A percentile compares a stretch with the other conserved stretches of the same genome.
These are phyloP conservation scores for Ophiostoma sp. DNA, from an alignment of 2,329 filamentous ascomycete genomes.

Conservation along the genomic window DNA sequence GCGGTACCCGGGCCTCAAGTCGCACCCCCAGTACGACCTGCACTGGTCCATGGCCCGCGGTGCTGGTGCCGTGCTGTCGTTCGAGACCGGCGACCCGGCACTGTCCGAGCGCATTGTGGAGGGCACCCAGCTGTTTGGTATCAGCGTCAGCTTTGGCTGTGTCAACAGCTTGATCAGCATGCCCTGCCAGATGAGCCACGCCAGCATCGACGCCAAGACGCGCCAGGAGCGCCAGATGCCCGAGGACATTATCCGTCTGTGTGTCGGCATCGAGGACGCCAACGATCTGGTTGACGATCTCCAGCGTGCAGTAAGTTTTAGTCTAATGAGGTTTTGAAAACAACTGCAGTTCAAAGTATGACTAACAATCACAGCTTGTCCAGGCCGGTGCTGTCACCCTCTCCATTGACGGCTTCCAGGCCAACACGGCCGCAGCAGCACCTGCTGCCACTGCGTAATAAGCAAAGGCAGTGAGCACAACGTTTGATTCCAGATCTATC, in stretches of 20 bases:
- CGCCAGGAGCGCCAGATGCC: constrained; percentile 84
- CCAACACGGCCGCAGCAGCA: constrained; percentile 35
- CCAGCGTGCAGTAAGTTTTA: constrained; percentile 70
- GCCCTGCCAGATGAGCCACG: constrained; percentile 99
- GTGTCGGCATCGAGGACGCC: constrained; percentile 91
- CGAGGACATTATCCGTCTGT: constrained; percentile 92
- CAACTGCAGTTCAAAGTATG: not conserved
- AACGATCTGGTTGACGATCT: constrained; percentile 91
- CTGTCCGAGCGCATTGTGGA: constrained; percentile 92
- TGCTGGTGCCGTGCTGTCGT: constrained; percentile 88
- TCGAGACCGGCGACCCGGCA: constrained; percentile 83
- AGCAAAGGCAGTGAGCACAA: not conserved
- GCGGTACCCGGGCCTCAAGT: constrained; percentile 87
- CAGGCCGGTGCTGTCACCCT: constrained; percentile 90
- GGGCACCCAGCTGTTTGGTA: constrained; percentile 84
- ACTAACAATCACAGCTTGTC: constrained; percentile 57
- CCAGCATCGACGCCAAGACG: constrained; percentile 94
- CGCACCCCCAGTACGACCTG: constrained; percentile 91
- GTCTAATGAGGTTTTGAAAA: too few species aligned
- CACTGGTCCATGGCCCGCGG: constrained; percentile 95
- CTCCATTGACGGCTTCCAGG: constrained; percentile 75
- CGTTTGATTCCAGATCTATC: not conserved
- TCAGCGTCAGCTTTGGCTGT: constrained; percentile 95
- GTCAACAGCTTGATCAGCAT: constrained; percentile 99
- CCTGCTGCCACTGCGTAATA: not conserved